Percentiles rank a stretch among this genome's conserved stretches.
Evolutionary conservation across 2,329 filamentous ascomycete genomes (phyloP).

Genomic region (Aphanocladium album): DNA sequence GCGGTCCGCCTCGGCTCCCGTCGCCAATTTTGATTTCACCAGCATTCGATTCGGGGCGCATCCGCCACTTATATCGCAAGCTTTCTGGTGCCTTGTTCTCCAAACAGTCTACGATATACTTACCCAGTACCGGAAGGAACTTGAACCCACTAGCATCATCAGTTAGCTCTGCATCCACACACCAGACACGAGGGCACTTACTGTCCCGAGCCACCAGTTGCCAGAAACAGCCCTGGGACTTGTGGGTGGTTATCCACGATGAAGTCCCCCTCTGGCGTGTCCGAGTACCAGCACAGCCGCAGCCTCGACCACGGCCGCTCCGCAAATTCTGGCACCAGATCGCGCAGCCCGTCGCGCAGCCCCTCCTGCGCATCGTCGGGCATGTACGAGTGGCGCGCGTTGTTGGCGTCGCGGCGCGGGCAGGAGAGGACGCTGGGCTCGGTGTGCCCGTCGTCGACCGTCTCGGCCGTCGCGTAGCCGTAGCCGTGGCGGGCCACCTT

Average conservation of each 20-base stretch:
- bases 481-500: slow-evolving; percentile 59
- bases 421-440: slow-evolving; percentile 23
- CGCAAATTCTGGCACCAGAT: slow-evolving; percentile 50
- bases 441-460: slow-evolving; percentile 17
- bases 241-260: slow-evolving; percentile 53
- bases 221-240: slow-evolving; percentile 41
- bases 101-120: slow-evolving; percentile 28
- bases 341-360: slow-evolving; percentile 44
- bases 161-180: neutral
- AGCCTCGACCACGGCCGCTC: slow-evolving; percentile 46
- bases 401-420: slow-evolving; percentile 31
- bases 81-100: slow-evolving; percentile 25
- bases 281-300: slow-evolving; percentile 60
- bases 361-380: slow-evolving; percentile 47
- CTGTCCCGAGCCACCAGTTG: slow-evolving; percentile 44
- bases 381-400: slow-evolving; percentile 37
- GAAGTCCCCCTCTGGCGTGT: slow-evolving; percentile 60
- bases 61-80: slow-evolving; percentile 27
- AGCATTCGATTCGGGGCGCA: slow-evolving; percentile 14
- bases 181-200: slow-evolving; percentile 13
- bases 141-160: slow-evolving; percentile 21
- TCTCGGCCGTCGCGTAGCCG: slow-evolving; percentile 41
- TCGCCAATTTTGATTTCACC: slow-evolving; percentile 21
- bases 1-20: slow-evolving; percentile 26
- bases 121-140: slow-evolving; percentile 22